Conservation (phyloP, 345 rosid genomes). For the Murraya paniculata region DNA sequence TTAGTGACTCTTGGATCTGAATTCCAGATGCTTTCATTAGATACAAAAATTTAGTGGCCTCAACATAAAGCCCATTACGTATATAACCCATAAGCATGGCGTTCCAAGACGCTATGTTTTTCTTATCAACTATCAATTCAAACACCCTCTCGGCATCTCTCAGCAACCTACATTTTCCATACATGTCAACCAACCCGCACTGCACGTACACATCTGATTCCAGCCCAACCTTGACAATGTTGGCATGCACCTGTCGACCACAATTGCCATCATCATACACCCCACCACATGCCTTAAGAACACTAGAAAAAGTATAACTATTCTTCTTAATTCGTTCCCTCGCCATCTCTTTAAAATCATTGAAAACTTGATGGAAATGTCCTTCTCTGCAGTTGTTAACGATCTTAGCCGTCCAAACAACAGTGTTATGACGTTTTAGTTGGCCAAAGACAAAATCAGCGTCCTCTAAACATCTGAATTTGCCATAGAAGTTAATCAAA, state of each 20-base stretch:
- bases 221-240: constrained; percentile 52
- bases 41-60: constrained; percentile 63
- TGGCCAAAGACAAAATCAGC: constrained; percentile 41
- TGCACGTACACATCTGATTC: constrained; percentile 39
- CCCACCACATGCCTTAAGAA: constrained; percentile 53
- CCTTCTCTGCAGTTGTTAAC: constrained; percentile 51
- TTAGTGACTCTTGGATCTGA: constrained; percentile 31
- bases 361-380: constrained; percentile 35
- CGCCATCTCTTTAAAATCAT: constrained; percentile 50
- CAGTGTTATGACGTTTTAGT: constrained; percentile 26
- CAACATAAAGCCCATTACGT: constrained; percentile 43
- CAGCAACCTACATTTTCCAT: constrained; percentile 49
- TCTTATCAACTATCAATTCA: constrained; percentile 22
- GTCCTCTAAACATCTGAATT: constrained; percentile 36
- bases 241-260: constrained; percentile 58
- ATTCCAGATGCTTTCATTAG: constrained; percentile 58
- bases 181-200: constrained; percentile 61
- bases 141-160: constrained; percentile 50
- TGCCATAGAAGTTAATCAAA: constrained; percentile 57
- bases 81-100: constrained; percentile 53
- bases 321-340: constrained; percentile 40
- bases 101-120: constrained; percentile 44
- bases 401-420: constrained; percentile 56
- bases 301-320: constrained; percentile 39
- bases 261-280: constrained; percentile 40